Evolutionary conservation across 106 monocot genomes (phyloP).

Genomic region (Alisma plantagoaquatica): DNA sequence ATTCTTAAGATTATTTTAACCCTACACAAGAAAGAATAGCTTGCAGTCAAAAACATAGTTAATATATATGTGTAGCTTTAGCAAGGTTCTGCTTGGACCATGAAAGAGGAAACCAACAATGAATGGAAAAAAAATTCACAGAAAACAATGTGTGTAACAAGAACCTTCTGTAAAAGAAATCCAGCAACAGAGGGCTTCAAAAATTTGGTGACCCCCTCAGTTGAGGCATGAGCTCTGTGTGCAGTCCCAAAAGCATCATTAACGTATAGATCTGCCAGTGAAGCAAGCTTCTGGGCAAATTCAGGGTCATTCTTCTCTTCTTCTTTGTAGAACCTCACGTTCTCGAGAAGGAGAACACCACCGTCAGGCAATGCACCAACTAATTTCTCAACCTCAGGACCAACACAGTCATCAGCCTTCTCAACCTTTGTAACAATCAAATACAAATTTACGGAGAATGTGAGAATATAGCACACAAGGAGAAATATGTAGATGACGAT

Average conservation of each 20-base stretch:
- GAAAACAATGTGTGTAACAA: too few relatives aligned
- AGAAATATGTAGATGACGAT: too few relatives aligned
- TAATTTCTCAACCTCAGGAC: constrained; percentile 67
- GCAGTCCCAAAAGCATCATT: constrained; percentile 89
- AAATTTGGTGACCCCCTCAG: constrained; percentile 47
- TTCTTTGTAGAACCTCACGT: constrained; percentile 81
- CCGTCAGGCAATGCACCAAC: constrained; percentile 61
- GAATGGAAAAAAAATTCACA: too few relatives aligned
- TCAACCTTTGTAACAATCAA: constrained; percentile 12
- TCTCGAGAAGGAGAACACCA: constrained; percentile 75
- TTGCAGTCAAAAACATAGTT: too few relatives aligned
- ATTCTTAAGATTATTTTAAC: too few relatives aligned
- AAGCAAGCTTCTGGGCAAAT: constrained; percentile 86
- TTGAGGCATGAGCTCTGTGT: constrained; percentile 55
- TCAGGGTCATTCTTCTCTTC: constrained; percentile 95
- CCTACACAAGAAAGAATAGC: too few relatives aligned
- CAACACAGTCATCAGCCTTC: constrained; percentile 73
- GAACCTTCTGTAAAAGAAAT: constrained; percentile 29
- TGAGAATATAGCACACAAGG: too few relatives aligned
- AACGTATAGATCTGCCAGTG: constrained; percentile 77
- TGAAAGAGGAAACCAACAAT: too few relatives aligned
- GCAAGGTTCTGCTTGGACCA: too few relatives aligned
- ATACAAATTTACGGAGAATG: too few relatives aligned
- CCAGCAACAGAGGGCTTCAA: constrained; percentile 28
- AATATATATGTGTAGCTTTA: too few relatives aligned